Base-by-base conservation (phyloP, 2,329 filamentous ascomycete genomes). In the Didymella arachidicola region DNA sequence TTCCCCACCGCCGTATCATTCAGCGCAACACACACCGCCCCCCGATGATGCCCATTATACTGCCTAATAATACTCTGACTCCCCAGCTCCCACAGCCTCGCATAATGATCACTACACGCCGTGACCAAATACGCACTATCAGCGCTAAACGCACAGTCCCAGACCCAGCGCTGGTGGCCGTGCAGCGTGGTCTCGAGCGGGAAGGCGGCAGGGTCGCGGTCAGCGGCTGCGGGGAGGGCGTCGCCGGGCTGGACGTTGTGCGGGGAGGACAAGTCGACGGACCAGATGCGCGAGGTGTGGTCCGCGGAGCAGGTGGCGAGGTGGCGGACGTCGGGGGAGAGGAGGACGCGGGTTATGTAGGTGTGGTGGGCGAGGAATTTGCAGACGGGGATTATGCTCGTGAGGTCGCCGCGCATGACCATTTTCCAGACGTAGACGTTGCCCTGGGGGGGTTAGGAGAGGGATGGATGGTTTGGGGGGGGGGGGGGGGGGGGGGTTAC, bases 361-460 rank as follows among this genome's bases (percentile, higher is more conserved):
- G 94, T 92, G 68, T 90, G 91, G 79, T 97, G 93, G 2, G 93
- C 93, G 64, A 87, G 88, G 82, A 97, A 97, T 63, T 92, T 92
- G 57, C 92, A 94, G 60, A 97, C 87, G 1, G 93, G 93, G 1
- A 96, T 84, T 16, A 97, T 88, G 62, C 91, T 89, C 29, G 93
- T 97, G 60, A 90, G 84, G 57, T 97, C 92, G 65, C 87, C 87
- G 59, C 87, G 87, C 72, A 96, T 93, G 61, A 93, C 86, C 75
- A 99, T 91, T 65, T 92, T 89, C 95, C 95, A 99, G 68, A 99
- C 92, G 76, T 96, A 99, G 63, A 98, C 93, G 70, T 96, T 96
- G 67, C 95, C 95, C 91, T 97, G 11, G 30, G 12, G 30, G 30
- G 1, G 30, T 32, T 32, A 32, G 12, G 3, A 30, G 12, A 8